Evolutionary conservation across 2,329 filamentous ascomycete genomes (phyloP).

Genomic region (Scedosporium apiospermum): DNA sequence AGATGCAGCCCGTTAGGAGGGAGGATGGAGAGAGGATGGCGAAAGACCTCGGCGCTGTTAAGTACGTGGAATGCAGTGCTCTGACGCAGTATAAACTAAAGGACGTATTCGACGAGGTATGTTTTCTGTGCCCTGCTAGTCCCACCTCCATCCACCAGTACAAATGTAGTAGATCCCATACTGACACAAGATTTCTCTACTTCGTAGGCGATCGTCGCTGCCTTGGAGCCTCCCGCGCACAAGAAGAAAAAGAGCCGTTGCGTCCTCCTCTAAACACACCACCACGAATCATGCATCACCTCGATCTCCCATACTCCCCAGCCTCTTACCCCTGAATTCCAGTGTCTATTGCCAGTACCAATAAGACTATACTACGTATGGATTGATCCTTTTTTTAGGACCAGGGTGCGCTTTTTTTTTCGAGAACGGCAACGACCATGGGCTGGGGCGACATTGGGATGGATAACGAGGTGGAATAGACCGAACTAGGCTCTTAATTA

Average conservation of each 20-base stretch:
- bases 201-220: constrained; percentile 81
- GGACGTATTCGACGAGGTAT: constrained; percentile 97
- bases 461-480: not conserved
- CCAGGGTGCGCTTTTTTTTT: too few relatives aligned
- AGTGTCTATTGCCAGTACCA: too few relatives aligned
- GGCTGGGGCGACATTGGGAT: not conserved
- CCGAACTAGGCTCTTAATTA: not conserved
- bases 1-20: constrained; percentile 86
- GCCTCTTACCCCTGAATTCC: not conserved
- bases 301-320: not conserved
- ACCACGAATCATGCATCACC: not conserved
- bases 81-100: constrained; percentile 98
- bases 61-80: constrained; percentile 98
- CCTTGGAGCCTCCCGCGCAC: constrained; percentile 74
- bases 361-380: too few relatives aligned
- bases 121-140: constrained; percentile 15
- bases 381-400: too few relatives aligned
- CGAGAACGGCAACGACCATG: not conserved
- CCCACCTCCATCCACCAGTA: not conserved
- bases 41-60: constrained; percentile 92
- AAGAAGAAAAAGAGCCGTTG: constrained; percentile 71
- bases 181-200: not conserved
- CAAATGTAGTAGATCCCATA: not conserved
- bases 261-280: constrained; percentile 48
- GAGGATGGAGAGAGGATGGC: constrained; percentile 95